Evolutionary conservation across 768 basidiomycete species (phyloP), one percentile per base, ranked within the genome.

Genomic region (Cubamyces sp.): DNA sequence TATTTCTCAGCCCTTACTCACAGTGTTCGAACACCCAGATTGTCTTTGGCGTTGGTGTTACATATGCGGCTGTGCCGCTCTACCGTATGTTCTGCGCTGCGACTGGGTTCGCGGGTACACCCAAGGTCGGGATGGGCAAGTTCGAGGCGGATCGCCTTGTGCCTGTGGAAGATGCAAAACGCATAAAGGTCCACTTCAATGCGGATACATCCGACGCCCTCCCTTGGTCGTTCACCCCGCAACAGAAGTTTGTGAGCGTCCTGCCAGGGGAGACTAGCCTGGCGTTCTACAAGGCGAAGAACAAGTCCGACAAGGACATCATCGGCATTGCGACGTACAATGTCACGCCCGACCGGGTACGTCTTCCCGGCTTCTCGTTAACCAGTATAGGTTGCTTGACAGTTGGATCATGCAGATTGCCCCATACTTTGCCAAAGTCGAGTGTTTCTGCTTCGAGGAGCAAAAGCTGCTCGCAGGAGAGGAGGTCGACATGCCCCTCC

Each of bases 361-460:
- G 89, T 78, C 9, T 7, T 23, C 3, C 39, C 11, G 18, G 45
- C 1, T 8, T 23, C 45, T 40, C 19, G 16, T 18, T n/a, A 46
- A 30, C 12, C n/a, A n/a, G 23, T 19, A 8, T 1, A 7, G 18
- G 11, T 18, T 56, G 19, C 47, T 40, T 25, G 55, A 39, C 25
- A 1, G 28, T 28, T 28, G 15, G 7, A 16, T 34, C 21, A 9
- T 54, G n/a, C 70, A 98, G 96, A 84, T 98, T 67, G 97, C 97
- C 9, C 95, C 96, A 0, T 98, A 98, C 75, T 99, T 99, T 72
- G 94, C 96, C 53, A 99, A 99, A 78, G 94, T 99, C 14, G 97
- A 99, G 74, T 99, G 97, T 68, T 99, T 99, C 80, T 99, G 97
- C 76, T 99, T 99, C 68, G 97, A 99, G 74, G 97, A 99, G 73